These are phyloP conservation scores for Colletotrichum sp. DNA, from an alignment of 2,329 filamentous ascomycete genomes.

Conservation along the genomic window DNA sequence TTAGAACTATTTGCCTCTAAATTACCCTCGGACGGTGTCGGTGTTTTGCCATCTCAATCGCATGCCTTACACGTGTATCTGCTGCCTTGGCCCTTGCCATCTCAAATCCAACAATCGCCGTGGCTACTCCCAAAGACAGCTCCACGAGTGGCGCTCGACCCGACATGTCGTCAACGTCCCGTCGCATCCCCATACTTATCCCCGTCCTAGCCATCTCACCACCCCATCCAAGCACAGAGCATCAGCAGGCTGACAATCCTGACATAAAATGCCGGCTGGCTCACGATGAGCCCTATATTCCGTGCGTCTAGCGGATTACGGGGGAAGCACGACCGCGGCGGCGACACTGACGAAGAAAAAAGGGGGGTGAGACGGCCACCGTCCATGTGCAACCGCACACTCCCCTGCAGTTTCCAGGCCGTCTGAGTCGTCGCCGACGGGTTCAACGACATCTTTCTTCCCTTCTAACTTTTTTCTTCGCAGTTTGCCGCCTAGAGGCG, in stretches of 20 bases:
- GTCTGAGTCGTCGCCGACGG: conserved; percentile 7
- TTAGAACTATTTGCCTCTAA: fast-evolving
- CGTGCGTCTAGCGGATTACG: conserved; percentile 12
- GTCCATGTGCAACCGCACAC: conserved; percentile 4
- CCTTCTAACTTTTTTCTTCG: too few relatives aligned
- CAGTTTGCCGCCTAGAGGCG: too few relatives aligned
- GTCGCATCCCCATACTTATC: not conserved
- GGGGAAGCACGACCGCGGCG: not conserved
- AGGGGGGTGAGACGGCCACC: conserved; percentile 14
- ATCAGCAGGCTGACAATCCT: not conserved
- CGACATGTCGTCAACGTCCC: not conserved
- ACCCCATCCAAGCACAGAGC: not conserved
- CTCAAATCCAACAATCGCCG: not conserved
- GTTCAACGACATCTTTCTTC: not conserved
- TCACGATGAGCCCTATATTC: conserved; percentile 13
- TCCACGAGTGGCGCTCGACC: not conserved
- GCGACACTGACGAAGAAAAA: not conserved
- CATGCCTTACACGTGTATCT: not conserved
- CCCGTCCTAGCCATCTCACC: not conserved
- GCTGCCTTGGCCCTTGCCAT: not conserved
- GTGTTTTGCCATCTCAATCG: not conserved
- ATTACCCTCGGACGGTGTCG: not conserved
- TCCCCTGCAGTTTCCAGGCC: conserved; percentile 1
- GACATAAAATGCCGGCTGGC: not conserved
- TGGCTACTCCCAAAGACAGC: not conserved